A percentile compares a stretch with the other conserved stretches of the same genome.
These are phyloP conservation scores for Penicillium arizonense DNA, from an alignment of 495 filamentous ascomycete genomes.

Conservation along the genomic window DNA sequence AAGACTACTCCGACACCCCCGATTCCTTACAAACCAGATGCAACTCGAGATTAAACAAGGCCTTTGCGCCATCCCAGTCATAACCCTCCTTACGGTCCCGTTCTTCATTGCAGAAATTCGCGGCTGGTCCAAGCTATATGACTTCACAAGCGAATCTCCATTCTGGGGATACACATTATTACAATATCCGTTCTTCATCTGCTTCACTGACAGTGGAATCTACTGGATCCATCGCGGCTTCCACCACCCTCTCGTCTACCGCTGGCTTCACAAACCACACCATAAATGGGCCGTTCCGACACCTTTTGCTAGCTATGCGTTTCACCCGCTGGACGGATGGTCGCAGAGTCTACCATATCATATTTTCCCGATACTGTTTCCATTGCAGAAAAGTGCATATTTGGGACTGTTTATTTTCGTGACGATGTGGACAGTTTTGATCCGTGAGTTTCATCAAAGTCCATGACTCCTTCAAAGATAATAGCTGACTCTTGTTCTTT, in stretches of 20 bases:
- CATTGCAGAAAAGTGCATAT: slow-evolving; percentile 86
- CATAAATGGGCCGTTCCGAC: slow-evolving; percentile 99
- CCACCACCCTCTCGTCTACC: slow-evolving; percentile 80
- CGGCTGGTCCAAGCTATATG: slow-evolving; percentile 84
- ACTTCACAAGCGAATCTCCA: slow-evolving; percentile 64
- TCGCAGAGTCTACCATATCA: slow-evolving; percentile 91
- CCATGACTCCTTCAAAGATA: too few species aligned
- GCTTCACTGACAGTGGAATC: slow-evolving; percentile 87
- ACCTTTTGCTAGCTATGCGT: slow-evolving; percentile 86
- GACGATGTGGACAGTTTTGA: slow-evolving; percentile 94
- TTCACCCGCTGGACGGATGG: slow-evolving; percentile 92
- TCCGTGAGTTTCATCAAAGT: slow-evolving; percentile 46
- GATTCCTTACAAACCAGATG: slow-evolving; percentile 89
- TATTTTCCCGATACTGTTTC: slow-evolving; percentile 86
- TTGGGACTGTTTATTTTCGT: slow-evolving; percentile 82
- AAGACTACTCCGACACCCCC: slow-evolving; percentile 76
- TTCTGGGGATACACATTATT: slow-evolving; percentile 69
- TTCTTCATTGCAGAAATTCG: slow-evolving; percentile 79
- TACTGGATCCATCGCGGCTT: slow-evolving; percentile 90
- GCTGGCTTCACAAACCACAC: slow-evolving; percentile 87
- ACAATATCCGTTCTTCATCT: slow-evolving; percentile 86
- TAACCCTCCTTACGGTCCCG: slow-evolving; percentile 75
- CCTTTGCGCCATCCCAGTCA: slow-evolving; percentile 66
- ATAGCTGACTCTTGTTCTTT: not conserved
- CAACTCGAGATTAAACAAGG: slow-evolving; percentile 77